Evolutionary conservation across 352 stramenopile species (phyloP), one percentile per base, ranked within the genome.

Genomic region (Phytophthora idaei): DNA sequence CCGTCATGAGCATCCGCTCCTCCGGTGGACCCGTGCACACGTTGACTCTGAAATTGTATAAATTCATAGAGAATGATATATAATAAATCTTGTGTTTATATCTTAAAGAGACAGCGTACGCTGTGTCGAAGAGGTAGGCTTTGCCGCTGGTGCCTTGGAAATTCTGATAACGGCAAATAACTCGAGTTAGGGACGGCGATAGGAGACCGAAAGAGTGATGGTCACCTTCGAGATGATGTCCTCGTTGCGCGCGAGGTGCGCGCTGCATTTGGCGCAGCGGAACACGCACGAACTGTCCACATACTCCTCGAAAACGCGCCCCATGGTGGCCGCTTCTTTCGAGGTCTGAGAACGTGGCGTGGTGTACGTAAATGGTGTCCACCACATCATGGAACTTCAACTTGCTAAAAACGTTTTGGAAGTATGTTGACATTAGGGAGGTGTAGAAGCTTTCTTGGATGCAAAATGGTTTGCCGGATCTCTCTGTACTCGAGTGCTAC

Each of bases 151-250:
- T 82, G 48, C 81, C 85, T 76, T 93, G 82, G 60, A 92, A 94
- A 59, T 92, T 87, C 85, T 95, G 48, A 32, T 39, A 52, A 37
- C 32, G 39, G 6, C 5, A 36, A 41, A 7, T n/a, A 45, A 4
- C 25, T 29, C 4, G 21, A 31, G 27, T 47, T 7, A 67, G 51
- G 45, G 3, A 14, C 31, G 17, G 42, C 14, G 42, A 15, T 55
- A 10, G 29, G 36, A 25, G 46, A 50, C 15, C 3, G 15, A 1
- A 21, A 12, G 12, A 21, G 28, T 65, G 57, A 76, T 69, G 14
- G 9, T 76, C 67, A 92, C 94, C 74, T 98, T 98, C 29, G 93
- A 98, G 57, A 98, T 95, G 62, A 98, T 98, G 61, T 98, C 93
- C 67, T 98, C 93, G 52, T 90, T 83, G 71, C 78, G 90, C 7